These are phyloP conservation scores for Phytopythium mirpurense DNA, from an alignment of 352 stramenopile genomes.

Conservation along the genomic window DNA sequence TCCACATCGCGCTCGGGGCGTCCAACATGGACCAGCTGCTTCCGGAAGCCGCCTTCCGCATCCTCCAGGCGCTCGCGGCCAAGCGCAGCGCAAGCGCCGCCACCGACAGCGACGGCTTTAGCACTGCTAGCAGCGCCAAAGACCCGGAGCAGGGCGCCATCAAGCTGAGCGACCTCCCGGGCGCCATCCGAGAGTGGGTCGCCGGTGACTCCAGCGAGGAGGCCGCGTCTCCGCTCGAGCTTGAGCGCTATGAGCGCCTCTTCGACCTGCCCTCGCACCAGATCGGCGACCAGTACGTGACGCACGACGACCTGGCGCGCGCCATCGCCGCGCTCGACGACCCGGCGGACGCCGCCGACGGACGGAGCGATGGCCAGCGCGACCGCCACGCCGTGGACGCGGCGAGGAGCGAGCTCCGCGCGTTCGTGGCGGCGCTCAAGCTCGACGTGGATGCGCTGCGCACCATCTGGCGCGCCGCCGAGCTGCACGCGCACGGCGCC, in stretches of 20 bases:
- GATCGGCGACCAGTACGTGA: conserved; percentile 45
- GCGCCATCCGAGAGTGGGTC: conserved; percentile 38
- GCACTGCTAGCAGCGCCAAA: no score
- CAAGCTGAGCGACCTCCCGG: conserved; percentile 40
- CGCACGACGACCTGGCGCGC: conserved; percentile 63
- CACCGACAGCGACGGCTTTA: no score
- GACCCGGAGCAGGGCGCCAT: conserved; percentile 31
- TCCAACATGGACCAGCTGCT: conserved; percentile 70
- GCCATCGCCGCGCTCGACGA: conserved; percentile 41
- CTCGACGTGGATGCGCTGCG: conserved; percentile 48
- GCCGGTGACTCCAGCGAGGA: no score
- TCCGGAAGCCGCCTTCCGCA: conserved; percentile 70
- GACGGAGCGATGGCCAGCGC: conserved; percentile 12
- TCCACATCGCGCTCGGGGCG: conserved; percentile 73
- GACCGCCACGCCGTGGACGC: not conserved
- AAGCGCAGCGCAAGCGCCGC: no score
- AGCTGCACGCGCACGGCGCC: conserved; percentile 45
- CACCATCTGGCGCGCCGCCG: conserved; percentile 58
- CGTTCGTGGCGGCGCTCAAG: conserved; percentile 42
- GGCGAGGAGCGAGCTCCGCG: conserved; percentile 32
- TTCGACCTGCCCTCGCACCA: conserved; percentile 39
- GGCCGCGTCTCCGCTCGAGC: conserved; percentile 14
- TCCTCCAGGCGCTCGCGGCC: conserved; percentile 47
- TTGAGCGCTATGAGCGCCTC: conserved; percentile 35
- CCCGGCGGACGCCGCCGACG: conserved; percentile 15